phyloP scores from a whole-genome alignment of 805 yeast species.

The Yarrowia sp. region DNA sequence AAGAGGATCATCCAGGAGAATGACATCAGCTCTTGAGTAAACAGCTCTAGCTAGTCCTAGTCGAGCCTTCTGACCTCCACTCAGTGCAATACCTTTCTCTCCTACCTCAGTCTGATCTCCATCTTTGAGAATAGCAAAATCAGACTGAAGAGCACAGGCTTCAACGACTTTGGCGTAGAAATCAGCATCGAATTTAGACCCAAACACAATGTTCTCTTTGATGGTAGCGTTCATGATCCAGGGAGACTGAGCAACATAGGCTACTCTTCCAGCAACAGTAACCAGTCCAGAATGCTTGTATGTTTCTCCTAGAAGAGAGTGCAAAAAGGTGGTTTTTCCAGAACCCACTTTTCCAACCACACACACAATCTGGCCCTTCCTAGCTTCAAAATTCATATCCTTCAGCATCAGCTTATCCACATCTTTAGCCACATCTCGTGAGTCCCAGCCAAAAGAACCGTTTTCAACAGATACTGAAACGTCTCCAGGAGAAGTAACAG shows the following conservation, averaged over 20 bases:
- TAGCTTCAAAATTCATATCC: constrained; percentile 59
- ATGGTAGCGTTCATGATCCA: constrained; percentile 93
- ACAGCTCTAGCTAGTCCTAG: constrained; percentile 93
- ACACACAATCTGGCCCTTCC: constrained; percentile 74
- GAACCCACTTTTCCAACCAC: constrained; percentile 83
- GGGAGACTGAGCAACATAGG: constrained; percentile 83
- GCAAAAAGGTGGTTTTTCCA: constrained; percentile 79
- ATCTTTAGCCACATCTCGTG: constrained; percentile 49
- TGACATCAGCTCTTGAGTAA: constrained; percentile 88
- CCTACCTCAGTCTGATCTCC: constrained; percentile 94
- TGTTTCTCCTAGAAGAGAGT: constrained; percentile 73
- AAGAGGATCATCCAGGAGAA: constrained; percentile 85
- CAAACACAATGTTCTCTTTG: constrained; percentile 86
- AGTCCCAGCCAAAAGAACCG: constrained; percentile 34
- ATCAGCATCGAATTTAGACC: constrained; percentile 74
- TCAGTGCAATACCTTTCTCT: constrained; percentile 92
- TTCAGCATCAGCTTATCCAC: constrained; percentile 30
- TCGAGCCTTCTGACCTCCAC: constrained; percentile 98
- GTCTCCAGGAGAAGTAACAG: constrained; percentile 52
- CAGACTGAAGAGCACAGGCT: constrained; percentile 85
- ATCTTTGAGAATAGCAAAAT: constrained; percentile 74
- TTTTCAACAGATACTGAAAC: constrained; percentile 38
- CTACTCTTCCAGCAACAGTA: constrained; percentile 64
- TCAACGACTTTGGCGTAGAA: constrained; percentile 77
- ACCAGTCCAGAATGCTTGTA: constrained; percentile 67